These are phyloP conservation scores for Lasiosphaeria miniovina DNA, from an alignment of 495 filamentous ascomycete genomes.

Conservation along the genomic window DNA sequence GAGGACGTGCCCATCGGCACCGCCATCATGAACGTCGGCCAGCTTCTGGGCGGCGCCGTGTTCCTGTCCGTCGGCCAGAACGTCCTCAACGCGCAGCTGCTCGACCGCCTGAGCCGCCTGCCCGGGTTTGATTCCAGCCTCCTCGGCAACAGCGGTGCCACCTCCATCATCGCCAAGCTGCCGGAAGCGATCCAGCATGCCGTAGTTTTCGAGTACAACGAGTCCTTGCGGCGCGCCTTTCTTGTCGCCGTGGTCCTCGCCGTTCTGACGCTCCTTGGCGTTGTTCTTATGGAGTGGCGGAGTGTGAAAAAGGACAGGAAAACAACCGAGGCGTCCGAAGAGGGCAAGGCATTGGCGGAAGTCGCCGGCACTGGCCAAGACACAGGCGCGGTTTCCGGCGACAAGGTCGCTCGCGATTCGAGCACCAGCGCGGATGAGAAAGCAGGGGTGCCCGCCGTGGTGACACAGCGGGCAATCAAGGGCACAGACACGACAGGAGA, in stretches of 20 bases:
- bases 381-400: too few species aligned
- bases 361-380: too few species aligned
- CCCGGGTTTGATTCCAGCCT: conserved; percentile 47
- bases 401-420: too few species aligned
- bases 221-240: conserved; percentile 60
- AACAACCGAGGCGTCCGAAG: background rate
- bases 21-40: conserved; percentile 58
- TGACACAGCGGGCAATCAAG: too few species aligned
- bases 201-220: conserved; percentile 66
- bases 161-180: conserved; percentile 55
- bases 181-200: conserved; percentile 37
- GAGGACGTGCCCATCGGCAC: conserved; percentile 58
- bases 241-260: conserved; percentile 61
- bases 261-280: conserved; percentile 55
- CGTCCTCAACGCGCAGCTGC: conserved; percentile 56
- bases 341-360: background rate
- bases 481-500: too few species aligned
- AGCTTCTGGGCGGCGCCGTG: conserved; percentile 60
- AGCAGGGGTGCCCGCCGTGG: too few species aligned
- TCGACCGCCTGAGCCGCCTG: conserved; percentile 38
- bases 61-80: conserved; percentile 60
- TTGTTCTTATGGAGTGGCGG: conserved; percentile 66
- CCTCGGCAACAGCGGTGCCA: conserved; percentile 60
- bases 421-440: too few species aligned
- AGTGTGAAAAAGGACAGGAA: conserved; percentile 61